Percentiles rank a stretch among this genome's conserved stretches.
Conservation (phyloP, 805 yeast species). For the Kazachstania martiniae region DNA sequence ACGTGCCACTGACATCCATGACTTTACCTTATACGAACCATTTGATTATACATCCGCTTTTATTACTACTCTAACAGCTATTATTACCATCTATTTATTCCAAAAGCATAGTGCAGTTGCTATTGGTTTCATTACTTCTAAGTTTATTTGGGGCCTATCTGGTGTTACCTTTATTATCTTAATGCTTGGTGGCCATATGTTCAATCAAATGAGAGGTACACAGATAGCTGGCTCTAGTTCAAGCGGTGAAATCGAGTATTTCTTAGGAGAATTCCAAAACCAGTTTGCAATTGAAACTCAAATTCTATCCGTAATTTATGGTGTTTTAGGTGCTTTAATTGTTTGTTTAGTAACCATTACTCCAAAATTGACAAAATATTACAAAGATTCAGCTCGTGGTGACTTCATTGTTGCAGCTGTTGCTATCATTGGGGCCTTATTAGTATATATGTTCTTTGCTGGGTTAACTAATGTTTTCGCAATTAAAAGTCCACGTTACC, state of each 20-base stretch:
- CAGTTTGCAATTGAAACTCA: slow-evolving; percentile 90
- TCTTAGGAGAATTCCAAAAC: slow-evolving; percentile 55
- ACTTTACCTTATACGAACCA: slow-evolving; percentile 28
- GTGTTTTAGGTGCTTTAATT: slow-evolving; percentile 48
- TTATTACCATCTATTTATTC: slow-evolving; percentile 26
- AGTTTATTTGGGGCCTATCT: slow-evolving; percentile 60
- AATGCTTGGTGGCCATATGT: slow-evolving; percentile 88
- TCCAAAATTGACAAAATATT: slow-evolving; percentile 28
- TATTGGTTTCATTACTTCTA: slow-evolving; percentile 34
- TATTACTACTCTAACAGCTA: slow-evolving; percentile 27
- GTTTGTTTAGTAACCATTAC: slow-evolving; percentile 49
- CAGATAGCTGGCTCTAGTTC: slow-evolving; percentile 38
- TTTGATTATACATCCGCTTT: slow-evolving; percentile 29
- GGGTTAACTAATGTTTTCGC: slow-evolving; percentile 55
- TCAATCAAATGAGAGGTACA: slow-evolving; percentile 68
- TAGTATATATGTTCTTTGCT: slow-evolving; percentile 50
- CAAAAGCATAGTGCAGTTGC: slow-evolving; percentile 30
- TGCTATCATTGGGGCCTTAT: slow-evolving; percentile 33
- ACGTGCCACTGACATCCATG: slow-evolving; percentile 15
- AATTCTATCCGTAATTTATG: slow-evolving; percentile 64
- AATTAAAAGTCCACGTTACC: slow-evolving; percentile 66
- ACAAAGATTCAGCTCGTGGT: slow-evolving; percentile 24
- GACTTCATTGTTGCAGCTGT: slow-evolving; percentile 35
- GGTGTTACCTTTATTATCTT: slow-evolving; percentile 53
- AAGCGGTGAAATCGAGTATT: slow-evolving; percentile 37